Conservation (phyloP, 352 stramenopile genomes). For the Blastocystis sp. region DNA sequence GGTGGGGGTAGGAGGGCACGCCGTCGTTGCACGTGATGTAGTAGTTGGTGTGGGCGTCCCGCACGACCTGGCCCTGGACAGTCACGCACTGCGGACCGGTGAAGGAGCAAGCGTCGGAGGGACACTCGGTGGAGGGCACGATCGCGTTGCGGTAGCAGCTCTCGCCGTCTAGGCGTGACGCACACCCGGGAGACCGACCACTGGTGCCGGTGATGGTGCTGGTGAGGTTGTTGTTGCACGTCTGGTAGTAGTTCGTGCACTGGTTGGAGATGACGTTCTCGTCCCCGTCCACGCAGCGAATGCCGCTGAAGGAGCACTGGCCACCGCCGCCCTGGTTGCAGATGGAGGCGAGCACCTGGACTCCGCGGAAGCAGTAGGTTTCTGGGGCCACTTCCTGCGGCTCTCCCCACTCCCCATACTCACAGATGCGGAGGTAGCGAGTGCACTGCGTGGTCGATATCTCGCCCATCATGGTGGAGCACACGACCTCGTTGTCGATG, state of each 20-base stretch:
- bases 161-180: slow-evolving; percentile 1
- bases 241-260: slow-evolving; percentile 64
- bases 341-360: slow-evolving; percentile 40
- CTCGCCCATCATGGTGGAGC: slow-evolving; percentile 36
- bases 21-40: slow-evolving; percentile 45
- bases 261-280: slow-evolving; percentile 49
- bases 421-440: slow-evolving; percentile 57
- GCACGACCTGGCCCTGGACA: slow-evolving; percentile 30
- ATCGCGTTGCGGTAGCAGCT: slow-evolving; percentile 39
- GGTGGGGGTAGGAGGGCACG: slow-evolving; percentile 50
- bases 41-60: slow-evolving; percentile 60
- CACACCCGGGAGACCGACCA: slow-evolving; percentile 2
- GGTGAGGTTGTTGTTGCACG: neutral
- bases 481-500: slow-evolving; percentile 60
- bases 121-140: slow-evolving; percentile 47
- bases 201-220: neutral
- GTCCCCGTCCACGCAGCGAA: slow-evolving; percentile 65
- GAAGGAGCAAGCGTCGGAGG: slow-evolving; percentile 26
- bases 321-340: slow-evolving; percentile 55
- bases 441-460: slow-evolving; percentile 56
- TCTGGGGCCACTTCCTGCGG: slow-evolving; percentile 53
- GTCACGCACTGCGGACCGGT: slow-evolving; percentile 51
- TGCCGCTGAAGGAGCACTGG: slow-evolving; percentile 56
- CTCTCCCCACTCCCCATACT: slow-evolving; percentile 37
- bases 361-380: slow-evolving; percentile 66